Percentiles rank a stretch among this genome's conserved stretches.
Conservation (phyloP, 768 basidiomycete species). For the Amanita polypyramis region DNA sequence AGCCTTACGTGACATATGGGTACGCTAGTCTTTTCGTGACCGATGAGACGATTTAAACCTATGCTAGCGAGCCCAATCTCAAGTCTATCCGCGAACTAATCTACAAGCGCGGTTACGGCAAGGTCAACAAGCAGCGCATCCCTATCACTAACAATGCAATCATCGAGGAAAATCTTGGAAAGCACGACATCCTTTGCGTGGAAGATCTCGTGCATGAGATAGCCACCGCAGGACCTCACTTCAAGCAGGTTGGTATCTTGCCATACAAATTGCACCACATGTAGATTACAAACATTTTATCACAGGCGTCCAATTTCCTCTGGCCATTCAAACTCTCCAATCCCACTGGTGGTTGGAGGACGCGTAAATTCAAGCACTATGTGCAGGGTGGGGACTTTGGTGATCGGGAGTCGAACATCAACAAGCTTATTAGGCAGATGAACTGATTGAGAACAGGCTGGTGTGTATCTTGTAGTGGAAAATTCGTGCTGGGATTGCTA, state of each 20-base stretch:
- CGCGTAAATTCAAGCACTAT: constrained; percentile 95
- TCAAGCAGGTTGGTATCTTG: constrained; percentile 77
- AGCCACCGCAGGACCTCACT: constrained; percentile 90
- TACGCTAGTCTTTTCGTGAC: constrained; percentile 17
- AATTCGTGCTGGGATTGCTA: background rate
- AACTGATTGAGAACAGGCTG: constrained; percentile 35
- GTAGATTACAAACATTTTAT: constrained; percentile 7
- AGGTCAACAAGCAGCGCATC: constrained; percentile 95
- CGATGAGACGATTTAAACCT: background rate
- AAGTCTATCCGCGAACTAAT: constrained; percentile 95
- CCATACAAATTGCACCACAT: background rate
- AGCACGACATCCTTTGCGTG: constrained; percentile 91
- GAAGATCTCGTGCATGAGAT: constrained; percentile 99
- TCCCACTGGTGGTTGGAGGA: constrained; percentile 97
- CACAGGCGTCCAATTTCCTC: constrained; percentile 84
- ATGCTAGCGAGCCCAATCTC: constrained; percentile 80
- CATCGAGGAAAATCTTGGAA: constrained; percentile 85
- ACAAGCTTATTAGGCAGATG: constrained; percentile 95
- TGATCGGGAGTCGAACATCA: constrained; percentile 94
- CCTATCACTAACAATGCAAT: constrained; percentile 89
- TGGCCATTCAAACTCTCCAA: constrained; percentile 99
- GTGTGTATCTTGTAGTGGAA: background rate
- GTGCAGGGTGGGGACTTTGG: constrained; percentile 97
- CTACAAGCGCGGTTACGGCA: constrained; percentile 99
- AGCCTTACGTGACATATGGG: constrained; percentile 98